These are phyloP conservation scores for Bryoerythrophyllum caledonicum DNA, from an alignment of 225 moss, liverwort and hornwort genomes.

Conservation along the genomic window DNA sequence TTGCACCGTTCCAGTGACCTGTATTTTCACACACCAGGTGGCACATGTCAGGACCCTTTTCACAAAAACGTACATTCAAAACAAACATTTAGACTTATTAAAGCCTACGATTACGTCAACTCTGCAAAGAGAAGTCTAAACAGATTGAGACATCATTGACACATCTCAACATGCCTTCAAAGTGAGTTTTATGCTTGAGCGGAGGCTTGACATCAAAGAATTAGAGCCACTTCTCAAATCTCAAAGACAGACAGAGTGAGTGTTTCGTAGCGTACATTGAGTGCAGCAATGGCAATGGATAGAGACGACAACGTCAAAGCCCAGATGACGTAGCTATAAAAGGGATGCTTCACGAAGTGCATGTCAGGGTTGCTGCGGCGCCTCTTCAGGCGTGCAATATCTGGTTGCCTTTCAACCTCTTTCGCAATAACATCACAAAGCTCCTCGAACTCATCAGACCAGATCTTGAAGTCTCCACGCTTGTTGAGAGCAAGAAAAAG, in stretches of 20 bases:
- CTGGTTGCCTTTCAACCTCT: conserved; percentile 75
- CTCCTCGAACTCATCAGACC: conserved; percentile 86
- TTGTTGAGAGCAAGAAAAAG: conserved; percentile 77
- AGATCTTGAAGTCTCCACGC: conserved; percentile 80
- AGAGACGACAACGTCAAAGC: conserved; percentile 55
- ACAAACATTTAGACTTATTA: not conserved
- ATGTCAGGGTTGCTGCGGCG: conserved; percentile 39
- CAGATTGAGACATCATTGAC: no score
- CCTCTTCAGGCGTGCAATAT: conserved; percentile 44
- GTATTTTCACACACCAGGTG: conserved; percentile 11
- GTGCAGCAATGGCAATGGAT: conserved; percentile 49
- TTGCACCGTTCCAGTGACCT: conserved; percentile 47
- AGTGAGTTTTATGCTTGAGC: no score
- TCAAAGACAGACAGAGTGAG: no score
- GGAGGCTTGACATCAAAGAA: no score
- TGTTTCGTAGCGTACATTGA: conserved; percentile 38
- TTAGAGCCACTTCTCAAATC: no score
- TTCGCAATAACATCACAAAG: conserved; percentile 84
- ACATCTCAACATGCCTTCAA: no score
- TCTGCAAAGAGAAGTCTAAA: no score
- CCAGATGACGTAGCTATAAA: conserved; percentile 67
- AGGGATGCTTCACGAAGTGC: conserved; percentile 67
- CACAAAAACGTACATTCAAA: not conserved
- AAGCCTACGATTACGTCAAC: no score
- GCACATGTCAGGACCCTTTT: conserved; percentile 9